Evolutionary conservation across 257 asterid species (phyloP), one percentile per base, ranked within the genome.

Genomic region (Cinchona pubescens): DNA sequence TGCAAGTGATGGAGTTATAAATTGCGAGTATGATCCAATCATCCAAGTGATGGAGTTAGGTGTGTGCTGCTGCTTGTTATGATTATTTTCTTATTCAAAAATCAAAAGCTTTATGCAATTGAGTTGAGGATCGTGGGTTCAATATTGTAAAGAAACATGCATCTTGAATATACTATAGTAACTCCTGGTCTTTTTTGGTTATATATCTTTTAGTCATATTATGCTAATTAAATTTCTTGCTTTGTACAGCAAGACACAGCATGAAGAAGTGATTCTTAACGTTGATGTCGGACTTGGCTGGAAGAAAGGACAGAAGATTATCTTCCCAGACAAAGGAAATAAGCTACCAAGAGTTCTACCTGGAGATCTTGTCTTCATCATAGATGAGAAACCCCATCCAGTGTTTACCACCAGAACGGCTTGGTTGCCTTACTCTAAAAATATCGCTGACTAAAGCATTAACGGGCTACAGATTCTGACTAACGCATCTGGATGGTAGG

Each of bases 271-370:
- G 71, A 55, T 83, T 42, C 69, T 83, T 19, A 72, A 83, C 12
- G 81, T 86, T 29, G 40, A 37, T 37, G 56, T 83, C 48, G 83
- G 81, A 55, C 85, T 85, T 27, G 88, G 87, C 16, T 83, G 90
- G 90, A 86, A 86, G 73, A 81, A 81, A 78, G 90, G 88, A n/a
- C 79, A 88, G 7, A 86, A 83, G 76, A 79, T 86, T 49, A 86
- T 88, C 65, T 86, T 82, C 78, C 80, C 80, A 1, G 86, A 81
- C 19, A 86, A 83, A 66, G 90, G 90, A 30, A 82, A 86, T 73
- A 85, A 81, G 70, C 80, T 63, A 3, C 86, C 81, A 8, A 83
- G 86, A 27, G 65, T 81, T 34, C 66, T 75, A 35, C 85, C 90
- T 67, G 78, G 85, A 19, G 90, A 86, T 75, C 80, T 86, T 1